These are phyloP conservation scores for Termitomyces bulborhizus DNA, from an alignment of 768 basidiomycete genomes.

Conservation along the genomic window DNA sequence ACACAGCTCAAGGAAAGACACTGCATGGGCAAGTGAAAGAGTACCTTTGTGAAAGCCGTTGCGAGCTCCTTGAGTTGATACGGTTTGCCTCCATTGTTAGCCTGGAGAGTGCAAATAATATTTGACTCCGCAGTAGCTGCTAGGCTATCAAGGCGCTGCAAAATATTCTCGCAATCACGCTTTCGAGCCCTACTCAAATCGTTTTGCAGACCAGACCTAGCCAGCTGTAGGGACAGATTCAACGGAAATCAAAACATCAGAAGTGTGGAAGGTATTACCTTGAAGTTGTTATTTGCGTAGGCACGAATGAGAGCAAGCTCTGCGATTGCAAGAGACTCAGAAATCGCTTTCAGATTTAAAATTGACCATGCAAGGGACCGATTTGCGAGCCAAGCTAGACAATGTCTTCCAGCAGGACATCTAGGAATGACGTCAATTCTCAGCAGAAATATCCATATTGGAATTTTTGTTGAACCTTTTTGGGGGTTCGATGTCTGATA, in stretches of 20 bases:
- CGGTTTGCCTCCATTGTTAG: constrained; percentile 4
- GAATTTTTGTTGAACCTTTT: not conserved
- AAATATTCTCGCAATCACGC: constrained; percentile 5
- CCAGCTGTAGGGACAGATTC: constrained; percentile 1
- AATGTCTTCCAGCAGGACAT: constrained; percentile 7
- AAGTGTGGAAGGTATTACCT: constrained; percentile 1
- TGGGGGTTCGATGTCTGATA: not conserved
- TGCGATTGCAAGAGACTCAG: not conserved
- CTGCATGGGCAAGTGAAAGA: not conserved
- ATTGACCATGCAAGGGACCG: constrained; percentile 11
- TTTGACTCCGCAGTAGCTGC: constrained; percentile 1
- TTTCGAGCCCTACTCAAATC: constrained; percentile 9
- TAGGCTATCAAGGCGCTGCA: constrained; percentile 1
- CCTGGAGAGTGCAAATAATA: constrained; percentile 6
- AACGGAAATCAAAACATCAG: not conserved
- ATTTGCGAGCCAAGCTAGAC: constrained; percentile 7
- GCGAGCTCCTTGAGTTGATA: constrained; percentile 12
- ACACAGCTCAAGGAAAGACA: not conserved
- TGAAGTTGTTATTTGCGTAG: constrained; percentile 8
- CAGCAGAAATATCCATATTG: not conserved
- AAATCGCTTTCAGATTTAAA: constrained; percentile 4
- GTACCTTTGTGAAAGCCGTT: constrained; percentile 14
- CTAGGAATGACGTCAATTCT: constrained; percentile 8
- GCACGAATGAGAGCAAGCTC: constrained; percentile 3
- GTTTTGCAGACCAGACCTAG: constrained; percentile 3